Percentiles rank a stretch among this genome's conserved stretches.
phyloP scores from a whole-genome alignment of 805 yeast genomes.

The Starmerella riodocensis region DNA sequence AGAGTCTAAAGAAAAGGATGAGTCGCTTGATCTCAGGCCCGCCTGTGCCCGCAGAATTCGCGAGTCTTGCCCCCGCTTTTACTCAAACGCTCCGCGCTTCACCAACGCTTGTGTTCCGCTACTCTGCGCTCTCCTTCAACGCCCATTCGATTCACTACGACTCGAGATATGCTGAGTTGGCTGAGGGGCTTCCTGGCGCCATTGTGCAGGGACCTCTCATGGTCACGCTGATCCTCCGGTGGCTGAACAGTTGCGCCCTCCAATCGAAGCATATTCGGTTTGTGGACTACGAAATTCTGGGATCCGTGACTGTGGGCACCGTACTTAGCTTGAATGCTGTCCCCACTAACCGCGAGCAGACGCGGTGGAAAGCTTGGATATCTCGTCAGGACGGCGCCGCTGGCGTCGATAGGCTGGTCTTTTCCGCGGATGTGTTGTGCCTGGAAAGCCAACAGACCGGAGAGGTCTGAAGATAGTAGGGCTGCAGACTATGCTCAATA shows the following conservation, averaged over 20 bases:
- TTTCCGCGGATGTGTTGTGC: background rate
- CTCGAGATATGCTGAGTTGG: conserved; percentile 34
- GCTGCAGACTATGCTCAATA: conserved; percentile 28
- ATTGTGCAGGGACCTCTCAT: conserved; percentile 76
- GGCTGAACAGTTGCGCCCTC: conserved; percentile 29
- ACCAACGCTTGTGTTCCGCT: conserved; percentile 40
- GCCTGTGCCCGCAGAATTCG: background rate
- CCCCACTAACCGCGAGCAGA: background rate
- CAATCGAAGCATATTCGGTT: conserved; percentile 20
- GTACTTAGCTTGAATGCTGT: background rate
- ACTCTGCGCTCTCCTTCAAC: conserved; percentile 67
- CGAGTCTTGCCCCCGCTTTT: conserved; percentile 3
- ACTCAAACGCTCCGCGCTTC: conserved; percentile 30
- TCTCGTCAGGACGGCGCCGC: background rate
- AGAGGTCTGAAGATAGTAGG: conserved; percentile 3
- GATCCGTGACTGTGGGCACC: conserved; percentile 31
- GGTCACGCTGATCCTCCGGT: conserved; percentile 45
- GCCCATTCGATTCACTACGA: conserved; percentile 78
- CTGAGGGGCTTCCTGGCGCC: conserved; percentile 48
- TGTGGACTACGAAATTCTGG: conserved; percentile 40
- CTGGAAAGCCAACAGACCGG: conserved; percentile 15
- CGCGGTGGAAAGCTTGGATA: background rate
- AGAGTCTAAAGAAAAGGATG: background rate
- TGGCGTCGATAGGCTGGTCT: background rate
- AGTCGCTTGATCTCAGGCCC: background rate